Conservation (phyloP, 2,329 filamentous ascomycete genomes). For the Colletotrichum sp. region DNA sequence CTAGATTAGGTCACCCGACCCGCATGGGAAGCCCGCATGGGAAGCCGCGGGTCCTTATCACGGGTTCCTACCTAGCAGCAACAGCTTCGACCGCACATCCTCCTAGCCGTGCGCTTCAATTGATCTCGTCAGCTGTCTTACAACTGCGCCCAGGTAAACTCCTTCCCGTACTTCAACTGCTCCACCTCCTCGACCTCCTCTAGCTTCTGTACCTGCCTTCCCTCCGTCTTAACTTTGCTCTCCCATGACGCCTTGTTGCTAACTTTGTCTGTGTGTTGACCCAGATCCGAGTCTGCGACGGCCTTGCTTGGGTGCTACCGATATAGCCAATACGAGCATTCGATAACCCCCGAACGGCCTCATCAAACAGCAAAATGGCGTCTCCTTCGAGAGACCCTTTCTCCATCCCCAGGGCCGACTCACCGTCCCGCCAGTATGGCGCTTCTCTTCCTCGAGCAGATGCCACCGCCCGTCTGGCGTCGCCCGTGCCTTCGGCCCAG, state of each 20-base stretch:
- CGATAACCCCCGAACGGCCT: constrained; percentile 1
- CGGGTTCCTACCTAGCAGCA: constrained; percentile 17
- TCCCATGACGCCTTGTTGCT: constrained; percentile 8
- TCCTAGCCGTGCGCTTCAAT: constrained; percentile 16
- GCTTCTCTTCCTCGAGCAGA: constrained; percentile 56
- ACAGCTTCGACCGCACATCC: constrained; percentile 18
- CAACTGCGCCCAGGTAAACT: constrained; percentile 14
- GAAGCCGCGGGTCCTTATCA: constrained; percentile 19
- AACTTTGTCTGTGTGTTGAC: constrained; percentile 17
- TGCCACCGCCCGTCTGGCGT: constrained; percentile 64
- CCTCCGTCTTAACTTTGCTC: background rate
- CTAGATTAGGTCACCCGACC: constrained; percentile 22
- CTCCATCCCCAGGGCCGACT: constrained; percentile 33
- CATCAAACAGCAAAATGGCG: constrained; percentile 32
- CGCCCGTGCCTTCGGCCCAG: constrained; percentile 52
- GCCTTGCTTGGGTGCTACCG: constrained; percentile 7
- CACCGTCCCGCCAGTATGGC: constrained; percentile 46
- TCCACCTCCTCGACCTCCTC: background rate
- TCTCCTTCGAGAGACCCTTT: constrained; percentile 40
- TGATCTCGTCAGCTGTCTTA: constrained; percentile 21
- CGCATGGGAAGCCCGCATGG: constrained; percentile 8
- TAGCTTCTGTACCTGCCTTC: background rate
- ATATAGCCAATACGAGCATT: background rate
- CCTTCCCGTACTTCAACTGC: background rate
- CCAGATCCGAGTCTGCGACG: constrained; percentile 15